A percentile compares a stretch with the other conserved stretches of the same genome.
phyloP scores from a whole-genome alignment of 1,284 basidiomycete genomes.

The Moesziomyces sp. region DNA sequence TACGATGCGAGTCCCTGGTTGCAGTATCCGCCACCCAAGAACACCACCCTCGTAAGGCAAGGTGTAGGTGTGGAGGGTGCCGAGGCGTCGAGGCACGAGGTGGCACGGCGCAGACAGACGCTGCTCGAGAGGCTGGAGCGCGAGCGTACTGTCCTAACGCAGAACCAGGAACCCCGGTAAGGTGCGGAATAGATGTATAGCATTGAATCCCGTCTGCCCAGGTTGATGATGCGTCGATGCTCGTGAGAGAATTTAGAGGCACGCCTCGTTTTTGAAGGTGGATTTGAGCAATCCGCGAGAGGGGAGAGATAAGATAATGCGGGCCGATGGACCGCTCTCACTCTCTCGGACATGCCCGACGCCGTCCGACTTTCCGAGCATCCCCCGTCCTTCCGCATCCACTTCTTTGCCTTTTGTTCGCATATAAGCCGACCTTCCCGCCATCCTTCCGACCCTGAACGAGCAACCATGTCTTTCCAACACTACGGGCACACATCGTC shows the following conservation, averaged over 20 bases:
- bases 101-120: background rate
- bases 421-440: background rate
- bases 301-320: conserved; percentile 18
- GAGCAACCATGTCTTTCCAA: background rate
- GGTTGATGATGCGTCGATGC: too few relatives aligned
- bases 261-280: too few relatives aligned
- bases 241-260: too few relatives aligned
- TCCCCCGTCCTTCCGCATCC: background rate
- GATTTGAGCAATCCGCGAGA: too few relatives aligned
- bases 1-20: conserved; percentile 33
- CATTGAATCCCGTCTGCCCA: too few relatives aligned
- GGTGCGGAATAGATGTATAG: too few relatives aligned
- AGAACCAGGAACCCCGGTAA: too few relatives aligned
- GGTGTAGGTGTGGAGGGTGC: background rate
- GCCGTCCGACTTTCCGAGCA: conserved; percentile 19
- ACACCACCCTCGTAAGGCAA: too few relatives aligned
- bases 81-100: background rate
- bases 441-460: too few relatives aligned
- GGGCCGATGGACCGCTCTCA: too few relatives aligned
- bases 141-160: background rate
- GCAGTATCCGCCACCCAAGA: conserved; percentile 7
- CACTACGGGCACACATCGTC: conserved; percentile 13
- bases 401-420: too few relatives aligned
- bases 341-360: conserved; percentile 12
- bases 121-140: background rate